Evolutionary conservation across 768 basidiomycete species (phyloP).

Genomic region (Pisolithus sp.): DNA sequence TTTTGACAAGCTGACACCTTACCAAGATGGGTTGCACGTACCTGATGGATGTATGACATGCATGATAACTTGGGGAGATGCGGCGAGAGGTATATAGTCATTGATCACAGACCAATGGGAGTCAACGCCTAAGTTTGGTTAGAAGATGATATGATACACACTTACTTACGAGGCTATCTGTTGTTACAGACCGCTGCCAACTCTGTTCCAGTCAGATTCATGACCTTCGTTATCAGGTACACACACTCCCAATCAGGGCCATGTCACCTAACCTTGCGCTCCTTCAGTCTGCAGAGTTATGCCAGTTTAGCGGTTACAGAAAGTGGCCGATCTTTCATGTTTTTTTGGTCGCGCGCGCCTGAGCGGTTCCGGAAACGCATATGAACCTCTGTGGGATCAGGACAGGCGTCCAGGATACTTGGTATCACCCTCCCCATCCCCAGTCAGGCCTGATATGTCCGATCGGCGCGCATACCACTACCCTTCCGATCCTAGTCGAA

Average conservation of each 20-base stretch:
- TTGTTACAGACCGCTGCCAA: slow-evolving; percentile 20
- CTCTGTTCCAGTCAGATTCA: slow-evolving; percentile 11
- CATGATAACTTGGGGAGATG: not conserved
- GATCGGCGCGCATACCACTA: slow-evolving; percentile 28
- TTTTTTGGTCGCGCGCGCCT: slow-evolving; percentile 18
- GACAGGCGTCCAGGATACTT: slow-evolving; percentile 1
- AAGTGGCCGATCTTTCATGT: slow-evolving; percentile 24
- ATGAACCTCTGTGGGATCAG: slow-evolving; percentile 21
- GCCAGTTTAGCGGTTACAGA: slow-evolving; percentile 13
- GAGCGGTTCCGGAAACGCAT: slow-evolving; percentile 29
- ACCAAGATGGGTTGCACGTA: slow-evolving; percentile 6
- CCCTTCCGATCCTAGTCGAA: slow-evolving; percentile 13
- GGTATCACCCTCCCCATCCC: not conserved
- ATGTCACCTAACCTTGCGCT: slow-evolving; percentile 12
- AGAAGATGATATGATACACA: slow-evolving; percentile 14
- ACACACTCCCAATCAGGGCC: slow-evolving; percentile 2
- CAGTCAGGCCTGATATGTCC: slow-evolving; percentile 13
- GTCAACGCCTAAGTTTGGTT: slow-evolving; percentile 28
- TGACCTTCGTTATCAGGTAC: slow-evolving; percentile 24
- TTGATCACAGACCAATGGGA: slow-evolving; percentile 13
- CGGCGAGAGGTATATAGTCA: slow-evolving; percentile 5
- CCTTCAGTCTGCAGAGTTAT: slow-evolving; percentile 25
- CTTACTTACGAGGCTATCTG: slow-evolving; percentile 19
- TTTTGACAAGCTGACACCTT: slow-evolving; percentile 13
- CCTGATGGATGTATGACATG: slow-evolving; percentile 14